Conservation (phyloP, 345 rosid genomes). For the Pugionium dolabratum region DNA sequence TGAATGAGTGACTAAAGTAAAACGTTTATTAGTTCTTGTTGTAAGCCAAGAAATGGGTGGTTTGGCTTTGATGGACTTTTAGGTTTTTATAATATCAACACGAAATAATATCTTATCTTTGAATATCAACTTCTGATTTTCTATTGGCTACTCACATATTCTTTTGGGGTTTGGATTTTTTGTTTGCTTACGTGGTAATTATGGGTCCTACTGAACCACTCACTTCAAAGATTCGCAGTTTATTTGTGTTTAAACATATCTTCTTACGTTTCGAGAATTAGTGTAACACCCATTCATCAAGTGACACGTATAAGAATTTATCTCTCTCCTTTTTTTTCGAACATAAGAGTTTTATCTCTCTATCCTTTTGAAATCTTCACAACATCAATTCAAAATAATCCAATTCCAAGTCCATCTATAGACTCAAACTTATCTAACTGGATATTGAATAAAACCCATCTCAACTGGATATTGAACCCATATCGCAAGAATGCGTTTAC, state of each 20-base stretch:
- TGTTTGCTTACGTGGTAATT: constrained; percentile 20
- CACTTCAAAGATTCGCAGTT: background rate
- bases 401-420: too few species aligned
- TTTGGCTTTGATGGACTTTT: background rate
- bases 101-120: constrained; percentile 9
- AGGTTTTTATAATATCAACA: constrained; percentile 4
- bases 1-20: constrained; percentile 13
- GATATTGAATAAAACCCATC: too few species aligned
- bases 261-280: background rate
- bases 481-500: too few species aligned
- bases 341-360: background rate
- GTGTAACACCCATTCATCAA: background rate
- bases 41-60: constrained; percentile 29
- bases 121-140: constrained; percentile 11
- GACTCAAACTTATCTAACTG: too few species aligned
- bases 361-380: too few species aligned
- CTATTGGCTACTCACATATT: constrained; percentile 17
- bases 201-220: background rate
- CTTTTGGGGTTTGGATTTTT: constrained; percentile 2
- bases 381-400: too few species aligned
- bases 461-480: too few species aligned
- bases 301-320: background rate
- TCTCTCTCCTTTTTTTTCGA: background rate
- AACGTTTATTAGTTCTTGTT: constrained; percentile 16
- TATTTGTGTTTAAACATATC: background rate